Conservation (phyloP, 176 grass and related monocot species). For the Zoysia japonica region DNA sequence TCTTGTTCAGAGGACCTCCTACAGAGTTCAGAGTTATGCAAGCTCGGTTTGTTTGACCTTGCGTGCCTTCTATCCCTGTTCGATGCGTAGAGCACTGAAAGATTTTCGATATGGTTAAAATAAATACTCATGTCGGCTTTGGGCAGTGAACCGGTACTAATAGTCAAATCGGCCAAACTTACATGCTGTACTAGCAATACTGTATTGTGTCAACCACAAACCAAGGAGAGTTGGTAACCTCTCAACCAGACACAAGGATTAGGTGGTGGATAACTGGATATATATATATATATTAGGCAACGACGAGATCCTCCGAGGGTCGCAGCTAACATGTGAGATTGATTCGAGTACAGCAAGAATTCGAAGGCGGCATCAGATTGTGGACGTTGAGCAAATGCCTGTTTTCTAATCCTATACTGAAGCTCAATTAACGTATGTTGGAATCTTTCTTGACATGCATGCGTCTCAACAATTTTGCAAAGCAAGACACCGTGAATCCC, state of each 20-base stretch:
- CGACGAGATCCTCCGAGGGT: slow-evolving; percentile 1
- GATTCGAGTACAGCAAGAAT: slow-evolving; percentile 22
- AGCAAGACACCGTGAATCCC: neutral
- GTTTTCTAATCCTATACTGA: neutral
- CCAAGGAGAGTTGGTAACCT: slow-evolving; percentile 19
- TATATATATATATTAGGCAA: neutral
- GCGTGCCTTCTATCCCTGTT: neutral
- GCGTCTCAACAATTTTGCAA: slow-evolving; percentile 20
- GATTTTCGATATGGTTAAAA: neutral
- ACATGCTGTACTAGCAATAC: neutral
- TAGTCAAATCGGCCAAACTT: slow-evolving; percentile 37
- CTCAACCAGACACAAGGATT: slow-evolving; percentile 23
- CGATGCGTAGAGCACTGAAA: slow-evolving; percentile 1
- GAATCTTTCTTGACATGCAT: slow-evolving; percentile 2
- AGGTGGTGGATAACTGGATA: slow-evolving; percentile 23
- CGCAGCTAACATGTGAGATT: slow-evolving; percentile 27
- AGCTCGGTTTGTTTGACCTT: neutral
- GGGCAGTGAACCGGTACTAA: slow-evolving; percentile 7
- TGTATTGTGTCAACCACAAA: neutral
- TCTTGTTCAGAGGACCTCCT: neutral
- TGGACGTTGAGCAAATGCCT: slow-evolving; percentile 15
- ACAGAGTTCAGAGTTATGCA: neutral
- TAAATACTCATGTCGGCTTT: slow-evolving; percentile 16
- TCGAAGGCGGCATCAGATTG: neutral
- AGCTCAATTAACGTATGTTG: neutral